phyloP scores from a whole-genome alignment of 345 rosid species.

The Lenwebbia sp. region DNA sequence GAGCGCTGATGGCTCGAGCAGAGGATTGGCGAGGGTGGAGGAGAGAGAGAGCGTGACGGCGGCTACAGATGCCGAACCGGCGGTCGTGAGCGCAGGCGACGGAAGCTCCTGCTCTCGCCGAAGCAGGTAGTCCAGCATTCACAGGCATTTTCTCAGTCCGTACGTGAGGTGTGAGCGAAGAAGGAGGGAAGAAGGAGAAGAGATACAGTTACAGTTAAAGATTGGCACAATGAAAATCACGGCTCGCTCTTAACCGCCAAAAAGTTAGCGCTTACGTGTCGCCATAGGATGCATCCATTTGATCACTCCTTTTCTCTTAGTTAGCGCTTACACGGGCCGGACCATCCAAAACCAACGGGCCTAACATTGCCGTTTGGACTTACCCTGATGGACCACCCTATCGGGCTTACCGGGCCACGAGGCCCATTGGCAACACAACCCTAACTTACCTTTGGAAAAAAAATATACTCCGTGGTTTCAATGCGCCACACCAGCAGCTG shows the following conservation, averaged over 20 bases:
- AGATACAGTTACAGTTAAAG: constrained; percentile 21
- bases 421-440: background rate
- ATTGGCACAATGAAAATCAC: background rate
- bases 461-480: no score
- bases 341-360: background rate
- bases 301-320: background rate
- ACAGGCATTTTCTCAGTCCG: constrained; percentile 5
- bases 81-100: constrained; percentile 8
- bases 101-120: constrained; percentile 12
- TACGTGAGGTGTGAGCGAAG: background rate
- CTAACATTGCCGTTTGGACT: background rate
- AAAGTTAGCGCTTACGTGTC: background rate
- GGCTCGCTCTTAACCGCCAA: constrained; percentile 32
- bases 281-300: background rate
- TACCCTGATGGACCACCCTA: background rate
- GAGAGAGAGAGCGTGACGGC: constrained; percentile 16
- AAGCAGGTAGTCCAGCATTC: constrained; percentile 12
- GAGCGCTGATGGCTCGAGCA: constrained; percentile 1
- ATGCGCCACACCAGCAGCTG: no score
- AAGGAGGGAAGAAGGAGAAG: constrained; percentile 20
- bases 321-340: background rate
- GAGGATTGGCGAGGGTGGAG: constrained; percentile 12
- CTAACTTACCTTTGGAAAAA: no score
- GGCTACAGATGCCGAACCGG: constrained; percentile 1
- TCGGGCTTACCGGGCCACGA: background rate